Base-by-base conservation (phyloP, 148 eudicot species). In the Rhododendron henanense region DNA sequence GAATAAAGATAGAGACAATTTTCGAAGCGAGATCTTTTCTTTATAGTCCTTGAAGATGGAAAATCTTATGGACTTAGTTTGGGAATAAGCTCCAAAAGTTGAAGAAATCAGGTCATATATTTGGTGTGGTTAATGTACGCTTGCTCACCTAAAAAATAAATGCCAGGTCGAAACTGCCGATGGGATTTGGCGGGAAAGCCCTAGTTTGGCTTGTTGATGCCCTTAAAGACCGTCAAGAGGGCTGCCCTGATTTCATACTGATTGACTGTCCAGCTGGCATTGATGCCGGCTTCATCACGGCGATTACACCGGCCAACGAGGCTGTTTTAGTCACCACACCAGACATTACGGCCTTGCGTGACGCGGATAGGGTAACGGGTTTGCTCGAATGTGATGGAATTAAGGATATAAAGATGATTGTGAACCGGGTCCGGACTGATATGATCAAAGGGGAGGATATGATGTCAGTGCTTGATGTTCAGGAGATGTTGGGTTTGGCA, bases 381-480 rank as follows among this genome's bases (percentile, higher is more conserved):
- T 88, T 97, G 91, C 85, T 97, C 55, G 99, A 97, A 69, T 97
- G 99, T 77, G 99, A 97, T 87, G 98, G 98, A 71, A 93, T 97
- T 81, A 95, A 92, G 92, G 98, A 97, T 90, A 93, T 97, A 48
- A 97, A 94, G 92, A 97, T 97, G 98, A 93, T 97, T 44, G 99
- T 97, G 84, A 97, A 97, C 85, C 78, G 99, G 87, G 98, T 97
- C 59, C 86, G 98, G 81, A 94, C 95, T 1, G 99, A 97, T 89
- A 90, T 97, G 98, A 94, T 97, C 48, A 90, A 89, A 83, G 99
- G 99, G 6, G 99, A 97, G 84, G 99, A 97, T 88, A 97, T 97
- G 99, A 97, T 97, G 98, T 94, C 98, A 50, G 98, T 97, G 67
- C 89, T 97, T 84, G 99, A 97, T 89, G 95, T 97, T 45, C 99